Evolutionary conservation across 305 asterid genomes (phyloP), one percentile per base, ranked within the genome.

Genomic region (Fraxinus baroniana): DNA sequence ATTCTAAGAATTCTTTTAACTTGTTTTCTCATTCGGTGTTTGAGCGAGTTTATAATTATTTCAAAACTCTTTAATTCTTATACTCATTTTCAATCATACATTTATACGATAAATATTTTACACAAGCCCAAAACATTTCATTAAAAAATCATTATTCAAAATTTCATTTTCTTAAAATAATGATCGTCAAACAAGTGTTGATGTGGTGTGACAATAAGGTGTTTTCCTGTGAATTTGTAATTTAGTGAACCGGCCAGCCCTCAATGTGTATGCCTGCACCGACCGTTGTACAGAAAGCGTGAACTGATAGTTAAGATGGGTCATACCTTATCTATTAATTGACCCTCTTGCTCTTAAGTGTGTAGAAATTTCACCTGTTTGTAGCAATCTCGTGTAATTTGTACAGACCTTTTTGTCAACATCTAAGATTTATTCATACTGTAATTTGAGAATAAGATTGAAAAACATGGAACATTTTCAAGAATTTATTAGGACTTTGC

Each of bases 171-270:
- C 9, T 36, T 8, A 5, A 36, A 36, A 36, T 36, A 36, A 7
- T 37, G 44, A 0, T 2, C 2, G 9, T 37, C 44, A 36, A 36
- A 36, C 7, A 6, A 0, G 36, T 46, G 85, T 52, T 74, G 87
- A 78, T 15, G 80, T 78, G 79, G 66, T n/a, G 9, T 57, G 82
- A 36, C n/a, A 36, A 15, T 60, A 64, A 64, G 75, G 83, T 64
- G 39, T 3, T 6, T 15, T 49, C 20, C 18, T 46, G 57, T 46
- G 18, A 15, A 49, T 49, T 49, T 49, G 60, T 49, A 49, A 13
- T 13, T 49, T 49, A 49, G 57, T 46, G 57, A 46, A 46, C 57
- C 57, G 57, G 17, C 57, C 57, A 3, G 57, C n/a, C 60, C 20
- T 49, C 20, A 13, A 46, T 49, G 60, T 17, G 60, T 49, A 10